Evolutionary conservation across 2,329 filamentous ascomycete genomes (phyloP), one percentile per base, ranked within the genome.

Genomic region (Rhynchosporium agropyri): DNA sequence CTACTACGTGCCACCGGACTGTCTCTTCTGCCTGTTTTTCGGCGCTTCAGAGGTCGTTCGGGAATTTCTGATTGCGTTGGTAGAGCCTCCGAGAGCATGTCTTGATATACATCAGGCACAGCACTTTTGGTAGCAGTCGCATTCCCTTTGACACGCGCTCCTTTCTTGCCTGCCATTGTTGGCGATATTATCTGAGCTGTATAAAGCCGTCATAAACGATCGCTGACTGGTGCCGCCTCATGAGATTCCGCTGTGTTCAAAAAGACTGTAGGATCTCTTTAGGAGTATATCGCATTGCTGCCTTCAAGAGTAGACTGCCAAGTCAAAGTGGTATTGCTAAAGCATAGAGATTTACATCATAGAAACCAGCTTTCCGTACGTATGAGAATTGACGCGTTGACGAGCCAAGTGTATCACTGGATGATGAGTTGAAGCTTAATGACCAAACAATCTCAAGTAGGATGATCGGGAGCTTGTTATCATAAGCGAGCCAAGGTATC

Each of bases 71-170:
- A 65, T 45, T 77, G 73, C 4, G 55, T 57, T 29, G 73, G 69
- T 26, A 74, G 67, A 54, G 76, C 75, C 58, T 80, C 79, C 40
- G 73, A 71, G 31, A 82, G 71, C 77, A 82, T 76, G 46, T 80
- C 79, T 51, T 74, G 75, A 65, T 79, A 80, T 1, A 81, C 74
- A 58, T 76, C 75, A 12, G 78, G 78, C 10, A 80, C 74, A 3
- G 31, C 65, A 61, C 20, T 61, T 26, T 20, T 48, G 0, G 58
- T 48, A 5, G 58, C 65, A 42, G 65, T 65, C 2, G 57, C 69
- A 60, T 67, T 71, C 7, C 63, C 66, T 50, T 63, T 68, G 28
- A 46, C 60, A 26, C 61, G n/a, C 10, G 60, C 15, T 29, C 51
- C 49, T 40, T 58, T 67, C 45, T 60, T 66, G 1, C 62, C 43